Evolutionary conservation across 2,329 filamentous ascomycete genomes (phyloP), one percentile per base, ranked within the genome.

Genomic region (Zymoseptoria crescenta): DNA sequence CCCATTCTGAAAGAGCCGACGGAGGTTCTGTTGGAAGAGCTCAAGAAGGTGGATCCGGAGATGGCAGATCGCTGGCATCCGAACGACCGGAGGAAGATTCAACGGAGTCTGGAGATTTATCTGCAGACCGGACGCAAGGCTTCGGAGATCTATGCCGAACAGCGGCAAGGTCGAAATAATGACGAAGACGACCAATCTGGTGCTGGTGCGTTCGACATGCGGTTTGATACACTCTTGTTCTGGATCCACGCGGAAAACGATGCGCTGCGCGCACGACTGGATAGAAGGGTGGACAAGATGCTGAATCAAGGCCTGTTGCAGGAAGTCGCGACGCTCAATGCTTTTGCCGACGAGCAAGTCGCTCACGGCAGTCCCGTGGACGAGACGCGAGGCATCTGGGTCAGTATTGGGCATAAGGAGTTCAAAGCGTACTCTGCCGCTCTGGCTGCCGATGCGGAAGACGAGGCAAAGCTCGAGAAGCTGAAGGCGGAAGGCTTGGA

Each of bases 1-100:
- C 86, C 91, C 0, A 87, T 96, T 24, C 76, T 97, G 5, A 79
- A 87, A 30, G 85, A 83, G 52, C 75, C 88, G 0, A 88, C 88
- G 0, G 85, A 91, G 52, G 79, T 83, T 9, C 85, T 99, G 58
- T 75, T 94, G 24, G 79, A 83, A 41, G 87, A 87, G 72, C 77
- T 99, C 56, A 81, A 80, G 58, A 86, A 90, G 66, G 86, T 96
- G 4, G 94, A 99, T 72, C 93, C 94, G 0, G 78, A 83, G 20
- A 96, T 96, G 88, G 95, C 93, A 0, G 82, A 86, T 51, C 81
- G 87, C 59, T 99, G 94, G 94, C 95, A 99, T 74, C 94, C 93
- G 0, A 94, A 92, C 51, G 94, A 99, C 70, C 80, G 85, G 52
- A 85, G 94, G 61, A 97, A 96, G 74, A 96, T 99, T 59, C 83